Conservation (phyloP, 2,329 filamentous ascomycete species). For the Plectosphaerella cucumerina region DNA sequence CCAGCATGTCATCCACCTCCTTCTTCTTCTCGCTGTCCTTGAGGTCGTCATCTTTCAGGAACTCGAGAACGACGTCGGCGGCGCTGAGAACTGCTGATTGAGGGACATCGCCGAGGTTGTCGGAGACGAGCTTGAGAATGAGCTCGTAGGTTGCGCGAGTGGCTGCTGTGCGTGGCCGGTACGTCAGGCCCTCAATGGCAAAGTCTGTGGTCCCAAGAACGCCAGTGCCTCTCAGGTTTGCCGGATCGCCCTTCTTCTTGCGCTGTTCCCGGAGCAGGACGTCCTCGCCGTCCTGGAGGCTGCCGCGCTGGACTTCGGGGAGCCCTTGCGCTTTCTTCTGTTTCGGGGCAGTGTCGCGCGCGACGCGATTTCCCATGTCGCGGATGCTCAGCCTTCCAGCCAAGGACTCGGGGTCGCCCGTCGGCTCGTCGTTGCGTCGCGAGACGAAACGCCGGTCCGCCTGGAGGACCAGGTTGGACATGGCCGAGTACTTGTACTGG, state of each 20-base stretch:
- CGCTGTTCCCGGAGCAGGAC: slow-evolving; percentile 79
- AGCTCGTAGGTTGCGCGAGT: slow-evolving; percentile 93
- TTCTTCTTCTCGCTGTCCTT: slow-evolving; percentile 99
- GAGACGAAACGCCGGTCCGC: slow-evolving; percentile 95
- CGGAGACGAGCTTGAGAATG: slow-evolving; percentile 85
- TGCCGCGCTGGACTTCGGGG: slow-evolving; percentile 69
- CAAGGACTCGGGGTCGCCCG: slow-evolving; percentile 94
- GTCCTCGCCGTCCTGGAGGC: slow-evolving; percentile 75
- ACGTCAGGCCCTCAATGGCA: slow-evolving; percentile 85
- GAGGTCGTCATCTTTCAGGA: slow-evolving; percentile 88
- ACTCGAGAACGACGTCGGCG: slow-evolving; percentile 86
- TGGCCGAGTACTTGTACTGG: slow-evolving; percentile 98
- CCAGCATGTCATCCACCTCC: slow-evolving; percentile 89
- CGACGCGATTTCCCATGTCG: slow-evolving; percentile 88
- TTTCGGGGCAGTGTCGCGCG: slow-evolving; percentile 74
- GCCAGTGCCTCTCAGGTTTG: slow-evolving; percentile 66
- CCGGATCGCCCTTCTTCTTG: slow-evolving; percentile 74
- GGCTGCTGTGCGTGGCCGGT: slow-evolving; percentile 84
- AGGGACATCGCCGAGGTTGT: slow-evolving; percentile 85
- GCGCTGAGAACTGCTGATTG: slow-evolving; percentile 90
- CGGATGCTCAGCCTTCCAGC: slow-evolving; percentile 89
- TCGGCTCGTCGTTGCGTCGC: slow-evolving; percentile 88
- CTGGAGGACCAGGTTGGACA: slow-evolving; percentile 99
- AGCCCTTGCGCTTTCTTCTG: slow-evolving; percentile 70
- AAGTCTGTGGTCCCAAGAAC: slow-evolving; percentile 82